These are phyloP conservation scores for Acorus gramineus DNA, from an alignment of 106 monocot species.

Conservation along the genomic window DNA sequence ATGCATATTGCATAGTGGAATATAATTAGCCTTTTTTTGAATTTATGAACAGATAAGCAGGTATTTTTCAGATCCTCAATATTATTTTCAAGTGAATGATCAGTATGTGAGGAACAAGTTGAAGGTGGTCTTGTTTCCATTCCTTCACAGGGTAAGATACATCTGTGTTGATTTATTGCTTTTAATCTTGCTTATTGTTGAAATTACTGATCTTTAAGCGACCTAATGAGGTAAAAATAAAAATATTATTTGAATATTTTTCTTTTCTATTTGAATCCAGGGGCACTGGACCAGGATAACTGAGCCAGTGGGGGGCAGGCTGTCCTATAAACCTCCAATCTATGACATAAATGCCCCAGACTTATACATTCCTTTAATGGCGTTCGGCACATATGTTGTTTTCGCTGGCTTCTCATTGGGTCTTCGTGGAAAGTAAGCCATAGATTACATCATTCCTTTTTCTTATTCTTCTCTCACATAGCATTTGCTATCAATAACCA, in stretches of 20 bases:
- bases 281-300: slow-evolving; percentile 51
- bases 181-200: too few species aligned
- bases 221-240: too few species aligned
- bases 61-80: slow-evolving; percentile 37
- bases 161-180: too few species aligned
- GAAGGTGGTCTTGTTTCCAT: slow-evolving; percentile 36
- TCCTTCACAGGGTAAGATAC: slow-evolving; percentile 33
- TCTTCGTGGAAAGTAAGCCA: slow-evolving; percentile 20
- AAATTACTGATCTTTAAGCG: too few species aligned
- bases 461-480: not conserved
- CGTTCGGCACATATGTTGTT: slow-evolving; percentile 36
- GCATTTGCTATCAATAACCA: too few species aligned
- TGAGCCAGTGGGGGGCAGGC: slow-evolving; percentile 33
- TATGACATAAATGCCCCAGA: slow-evolving; percentile 45
- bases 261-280: slow-evolving; percentile 11
- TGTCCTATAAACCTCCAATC: slow-evolving; percentile 39
- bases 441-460: not conserved
- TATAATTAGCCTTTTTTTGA: not conserved
- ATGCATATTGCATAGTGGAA: too few species aligned
- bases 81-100: slow-evolving; percentile 44
- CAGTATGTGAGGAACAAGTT: slow-evolving; percentile 40
- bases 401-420: slow-evolving; percentile 34
- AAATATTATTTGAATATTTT: not conserved
- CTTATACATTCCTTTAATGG: slow-evolving; percentile 38
- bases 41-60: slow-evolving; percentile 23